Base-by-base conservation (phyloP, 164 flowering plant species). In the Umbilicus rupestris region DNA sequence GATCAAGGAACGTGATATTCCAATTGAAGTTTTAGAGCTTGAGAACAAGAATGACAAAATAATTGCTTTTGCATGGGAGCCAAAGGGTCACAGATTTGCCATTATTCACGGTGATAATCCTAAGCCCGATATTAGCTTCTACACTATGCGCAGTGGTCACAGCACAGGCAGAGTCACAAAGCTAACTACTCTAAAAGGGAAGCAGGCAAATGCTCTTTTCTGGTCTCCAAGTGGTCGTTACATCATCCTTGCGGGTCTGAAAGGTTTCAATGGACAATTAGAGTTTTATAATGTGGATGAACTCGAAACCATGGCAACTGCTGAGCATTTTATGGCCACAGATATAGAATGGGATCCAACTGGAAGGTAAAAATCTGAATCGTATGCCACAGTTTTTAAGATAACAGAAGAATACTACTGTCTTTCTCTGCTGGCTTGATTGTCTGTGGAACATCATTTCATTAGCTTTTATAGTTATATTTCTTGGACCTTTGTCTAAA, bases 341-440 rank as follows among this genome's bases (percentile, higher is more conserved):
- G 94, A 89, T 74, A 77, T 92, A 69, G 97, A 90, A 76, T 95
- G 99, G 97, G 97, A 95, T 76, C 97, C 99, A 17, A 89, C 99
- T 47, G 99, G 99, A 73, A 91, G 98, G 98, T 55, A 28, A 49
- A 7, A 41, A 41, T 6, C 44, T 7, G 12, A 41, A 41, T 41
- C 12, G 3, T 10, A 9, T 5, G 7, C 10, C 16, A 9, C 12
- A 9, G 12, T 14, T 41, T 14, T 41, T 41, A 6, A 9, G 44
- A 41, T 41, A 10, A 41, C 12, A 10, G 2, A 9, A 41, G 12
- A 10, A 6, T 35, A 7, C 7, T 14, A 41, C 3, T 9, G 16
- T 14, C 12, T 41, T 41, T 2, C 1, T 41, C 10, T 41, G 12
- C 3, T 41, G 44, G 44, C 12, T 41, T 9, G 12, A 9, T 41